phyloP scores from a whole-genome alignment of 2,329 filamentous ascomycete genomes.

The Aspergillus pseudoterreus region DNA sequence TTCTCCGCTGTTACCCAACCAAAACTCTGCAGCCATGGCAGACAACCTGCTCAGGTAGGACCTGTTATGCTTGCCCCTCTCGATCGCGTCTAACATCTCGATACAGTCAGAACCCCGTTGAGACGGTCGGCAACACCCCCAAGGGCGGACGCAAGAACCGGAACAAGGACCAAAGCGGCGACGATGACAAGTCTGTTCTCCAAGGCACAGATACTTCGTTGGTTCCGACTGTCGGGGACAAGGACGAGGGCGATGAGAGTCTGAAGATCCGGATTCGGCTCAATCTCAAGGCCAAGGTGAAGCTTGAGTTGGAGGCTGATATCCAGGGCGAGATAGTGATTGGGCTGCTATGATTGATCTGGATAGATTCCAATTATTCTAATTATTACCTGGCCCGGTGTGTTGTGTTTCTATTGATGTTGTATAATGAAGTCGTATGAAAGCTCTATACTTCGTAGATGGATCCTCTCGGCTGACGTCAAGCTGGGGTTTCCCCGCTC shows the following conservation, averaged over 20 bases:
- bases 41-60: neutral
- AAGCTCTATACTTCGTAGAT: too few relatives aligned
- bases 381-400: too few relatives aligned
- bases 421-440: too few relatives aligned
- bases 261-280: slow-evolving; percentile 22
- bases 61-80: neutral
- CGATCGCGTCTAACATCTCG: neutral
- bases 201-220: neutral
- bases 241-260: slow-evolving; percentile 13
- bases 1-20: neutral
- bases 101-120: neutral
- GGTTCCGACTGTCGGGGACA: neutral
- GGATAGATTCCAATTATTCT: too few relatives aligned
- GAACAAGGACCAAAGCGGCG: neutral
- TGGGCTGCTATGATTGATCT: slow-evolving; percentile 16
- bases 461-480: too few relatives aligned
- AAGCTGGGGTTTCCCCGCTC: too few relatives aligned
- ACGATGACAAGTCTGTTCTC: neutral
- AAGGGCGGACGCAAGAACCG: neutral
- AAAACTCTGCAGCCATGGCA: neutral
- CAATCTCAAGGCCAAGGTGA: slow-evolving; percentile 23
- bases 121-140: neutral
- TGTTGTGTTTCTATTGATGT: too few relatives aligned
- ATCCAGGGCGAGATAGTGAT: slow-evolving; percentile 24
- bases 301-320: slow-evolving; percentile 22